Percentiles rank a stretch among this genome's conserved stretches.
phyloP scores from a whole-genome alignment of 2,329 filamentous ascomycete genomes.

The Fonsecaea pedrosoi region DNA sequence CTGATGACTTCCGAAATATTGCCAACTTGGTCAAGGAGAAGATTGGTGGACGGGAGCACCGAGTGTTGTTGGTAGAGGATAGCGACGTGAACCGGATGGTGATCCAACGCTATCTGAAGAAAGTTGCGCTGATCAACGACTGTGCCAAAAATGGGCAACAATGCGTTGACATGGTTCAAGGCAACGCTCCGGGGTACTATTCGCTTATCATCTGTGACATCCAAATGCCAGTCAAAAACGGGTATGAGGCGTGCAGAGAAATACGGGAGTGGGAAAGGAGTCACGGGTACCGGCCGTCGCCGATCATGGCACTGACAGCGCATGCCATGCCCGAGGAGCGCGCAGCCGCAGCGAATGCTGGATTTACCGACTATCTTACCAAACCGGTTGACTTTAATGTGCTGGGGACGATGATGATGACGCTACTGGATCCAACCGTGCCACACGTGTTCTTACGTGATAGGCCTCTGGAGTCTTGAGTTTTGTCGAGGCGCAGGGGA shows the following conservation, averaged over 20 bases:
- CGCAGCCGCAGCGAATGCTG: conserved; percentile 53
- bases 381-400: conserved; percentile 59
- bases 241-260: conserved; percentile 56
- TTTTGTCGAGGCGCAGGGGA: conserved; percentile 17
- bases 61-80: conserved; percentile 56
- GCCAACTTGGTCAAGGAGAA: conserved; percentile 57
- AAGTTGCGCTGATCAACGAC: conserved; percentile 55
- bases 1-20: conserved; percentile 57
- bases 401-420: conserved; percentile 59
- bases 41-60: conserved; percentile 55
- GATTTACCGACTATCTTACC: conserved; percentile 59
- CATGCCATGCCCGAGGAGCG: conserved; percentile 60
- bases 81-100: conserved; percentile 59
- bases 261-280: conserved; percentile 55
- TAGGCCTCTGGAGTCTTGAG: conserved; percentile 41
- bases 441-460: conserved; percentile 53
- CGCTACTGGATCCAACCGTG: conserved; percentile 51
- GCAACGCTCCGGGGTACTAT: conserved; percentile 56
- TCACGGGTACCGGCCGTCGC: conserved; percentile 55
- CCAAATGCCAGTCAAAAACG: conserved; percentile 59
- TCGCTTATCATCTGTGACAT: conserved; percentile 59
- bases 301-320: conserved; percentile 58
- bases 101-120: conserved; percentile 57
- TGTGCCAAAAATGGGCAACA: conserved; percentile 56
- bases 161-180: conserved; percentile 54